Evolutionary conservation across 2,329 filamentous ascomycete species (phyloP).

Genomic region (Colletotrichum noveboracense): DNA sequence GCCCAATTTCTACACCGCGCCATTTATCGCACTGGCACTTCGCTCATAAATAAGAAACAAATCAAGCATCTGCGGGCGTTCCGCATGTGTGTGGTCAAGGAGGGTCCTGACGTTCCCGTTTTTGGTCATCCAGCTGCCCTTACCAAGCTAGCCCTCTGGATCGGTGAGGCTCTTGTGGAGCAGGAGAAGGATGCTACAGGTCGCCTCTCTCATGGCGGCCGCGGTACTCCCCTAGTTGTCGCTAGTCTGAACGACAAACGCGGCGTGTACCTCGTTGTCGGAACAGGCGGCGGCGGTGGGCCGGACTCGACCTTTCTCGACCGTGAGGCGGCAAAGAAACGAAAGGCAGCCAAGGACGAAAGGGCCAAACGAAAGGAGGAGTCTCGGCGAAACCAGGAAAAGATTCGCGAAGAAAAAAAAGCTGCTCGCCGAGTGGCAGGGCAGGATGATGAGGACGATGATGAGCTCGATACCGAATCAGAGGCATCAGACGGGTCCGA

Average conservation of each 20-base stretch:
- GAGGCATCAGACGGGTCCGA: conserved; percentile 42
- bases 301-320: conserved; percentile 74
- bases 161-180: conserved; percentile 89
- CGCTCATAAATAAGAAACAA: conserved; percentile 89
- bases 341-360: conserved; percentile 65
- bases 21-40: conserved; percentile 91
- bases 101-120: conserved; percentile 87
- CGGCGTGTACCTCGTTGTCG: conserved; percentile 90
- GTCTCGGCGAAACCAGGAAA: conserved; percentile 59
- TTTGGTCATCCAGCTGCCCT: conserved; percentile 93
- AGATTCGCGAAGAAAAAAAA: conserved; percentile 64
- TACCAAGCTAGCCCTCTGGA: conserved; percentile 92
- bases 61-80: conserved; percentile 93
- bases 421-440: conserved; percentile 57
- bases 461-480: conserved; percentile 51
- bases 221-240: conserved; percentile 86
- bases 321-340: conserved; percentile 68
- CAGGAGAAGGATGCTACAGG: conserved; percentile 82
- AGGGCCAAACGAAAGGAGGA: conserved; percentile 69
- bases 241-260: conserved; percentile 87
- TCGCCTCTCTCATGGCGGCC: conserved; percentile 69
- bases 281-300: conserved; percentile 85
- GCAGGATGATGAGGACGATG: conserved; percentile 54
- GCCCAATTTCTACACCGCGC: conserved; percentile 91
- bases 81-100: conserved; percentile 94